Evolutionary conservation across 176 grass and related monocot genomes (phyloP).

Genomic region (bread wheat (Triticum aestivum)): IWGSC_CS_RefSeq_v2.1 NC_057807.1:336072828-336073327

Average conservation of each 20-base stretch:
- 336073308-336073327: too few species aligned
- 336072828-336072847: constrained; percentile 1
- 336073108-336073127: neutral
- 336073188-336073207: too few species aligned
- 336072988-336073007: constrained; percentile 29
- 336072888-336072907: constrained; percentile 2
- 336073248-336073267: neutral
- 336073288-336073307: neutral
- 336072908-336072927: constrained; percentile 36
- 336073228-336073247: neutral
- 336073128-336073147: neutral
- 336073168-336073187: neutral
- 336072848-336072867: neutral
- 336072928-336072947: constrained; percentile 45
- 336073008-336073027: constrained; percentile 21
- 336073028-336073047: constrained; percentile 24
- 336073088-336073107: neutral
- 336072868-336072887: constrained; percentile 13
- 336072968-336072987: constrained; percentile 32
- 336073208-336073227: neutral
- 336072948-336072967: constrained; percentile 23
- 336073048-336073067: constrained; percentile 30
- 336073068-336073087: constrained; percentile 27
- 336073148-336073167: neutral
- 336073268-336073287: neutral